Conservation (phyloP, 768 basidiomycete species). For the Panus rudis region DNA sequence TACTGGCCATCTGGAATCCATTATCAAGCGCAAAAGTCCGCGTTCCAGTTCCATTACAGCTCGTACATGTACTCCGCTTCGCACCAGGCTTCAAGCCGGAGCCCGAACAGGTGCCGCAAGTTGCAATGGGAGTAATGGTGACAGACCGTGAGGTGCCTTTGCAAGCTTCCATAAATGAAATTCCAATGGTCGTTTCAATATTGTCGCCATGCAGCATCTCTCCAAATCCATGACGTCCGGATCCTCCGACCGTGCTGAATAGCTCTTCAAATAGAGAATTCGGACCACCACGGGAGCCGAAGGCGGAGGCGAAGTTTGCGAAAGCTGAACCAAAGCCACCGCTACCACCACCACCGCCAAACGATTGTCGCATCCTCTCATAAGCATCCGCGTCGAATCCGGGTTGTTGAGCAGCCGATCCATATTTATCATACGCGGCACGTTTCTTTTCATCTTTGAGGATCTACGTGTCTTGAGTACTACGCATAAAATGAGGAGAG, state of each 20-base stretch:
- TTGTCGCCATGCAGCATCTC: conserved; percentile 63
- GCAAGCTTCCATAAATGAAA: conserved; percentile 93
- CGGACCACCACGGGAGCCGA: conserved; percentile 33
- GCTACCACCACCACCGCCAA: conserved; percentile 36
- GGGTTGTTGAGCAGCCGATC: conserved; percentile 84
- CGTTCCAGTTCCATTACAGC: conserved; percentile 83
- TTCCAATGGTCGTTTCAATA: conserved; percentile 65
- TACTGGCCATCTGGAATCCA: conserved; percentile 96
- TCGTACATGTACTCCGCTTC: conserved; percentile 68
- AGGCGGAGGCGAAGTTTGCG: conserved; percentile 58
- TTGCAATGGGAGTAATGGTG: conserved; percentile 70
- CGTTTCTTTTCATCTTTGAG: conserved; percentile 94
- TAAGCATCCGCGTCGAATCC: conserved; percentile 93
- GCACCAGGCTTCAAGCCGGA: conserved; percentile 83
- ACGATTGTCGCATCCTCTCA: conserved; percentile 34
- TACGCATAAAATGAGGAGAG: conserved; percentile 4
- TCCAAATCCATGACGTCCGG: conserved; percentile 31
- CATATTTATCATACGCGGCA: conserved; percentile 85
- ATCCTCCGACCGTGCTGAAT: conserved; percentile 59
- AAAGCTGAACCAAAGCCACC: conserved; percentile 67
- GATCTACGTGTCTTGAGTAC: conserved; percentile 54
- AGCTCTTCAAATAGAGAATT: conserved; percentile 81
- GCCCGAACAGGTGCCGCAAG: conserved; percentile 81
- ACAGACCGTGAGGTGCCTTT: conserved; percentile 77
- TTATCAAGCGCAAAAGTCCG: conserved; percentile 85